Evolutionary conservation across 2,329 filamentous ascomycete genomes (phyloP), one percentile per base, ranked within the genome.

Genomic region (Raffaelea deltoideospora): DNA sequence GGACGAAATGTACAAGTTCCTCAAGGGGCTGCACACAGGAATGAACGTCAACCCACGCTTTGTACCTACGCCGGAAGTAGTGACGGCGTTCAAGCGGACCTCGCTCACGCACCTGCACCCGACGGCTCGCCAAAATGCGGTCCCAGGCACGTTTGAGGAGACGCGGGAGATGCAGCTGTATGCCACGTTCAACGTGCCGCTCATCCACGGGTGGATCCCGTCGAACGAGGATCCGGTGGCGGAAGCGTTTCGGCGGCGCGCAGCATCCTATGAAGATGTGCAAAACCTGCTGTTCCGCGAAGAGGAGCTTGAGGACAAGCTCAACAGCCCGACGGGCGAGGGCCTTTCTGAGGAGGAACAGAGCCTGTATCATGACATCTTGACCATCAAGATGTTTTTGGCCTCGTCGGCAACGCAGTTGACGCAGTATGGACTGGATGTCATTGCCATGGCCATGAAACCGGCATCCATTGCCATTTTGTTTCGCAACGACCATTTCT

Each of bases 41-140:
- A 94, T 98, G 83, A 98, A 96, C 49, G 88, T 96, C 39, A 98
- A 98, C 45, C 90, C 90, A 3, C 75, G 81, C 17, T 90, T 94
- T 44, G 68, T 92, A 8, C 69, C 83, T 2, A 67, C 63, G 0
- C 52, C 58, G 8, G 61, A 68, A 13, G 55, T 63, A 17, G 50
- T 61, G 22, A 56, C 48, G 37, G 62, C 64, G 3, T 64, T 66
- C 32, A 66, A 64, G 51, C 64, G 59, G 35, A 72, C 60, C 3
- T 68, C 67, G 0, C 58, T 72, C 24, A 65, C 63, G 2, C 63
- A 74, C 43, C 48, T 70, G 3, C 60, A 69, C 43, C 64, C 67
- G 1, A 56, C 59, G 0, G 62, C 69, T 34, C 58, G 65, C n/a
- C 61, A 58, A 22, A 57, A 60, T 8, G 43, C 56, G 18, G 63